phyloP scores from a whole-genome alignment of 2,329 filamentous ascomycete species.

The Colletotrichum cordylinicola region DNA sequence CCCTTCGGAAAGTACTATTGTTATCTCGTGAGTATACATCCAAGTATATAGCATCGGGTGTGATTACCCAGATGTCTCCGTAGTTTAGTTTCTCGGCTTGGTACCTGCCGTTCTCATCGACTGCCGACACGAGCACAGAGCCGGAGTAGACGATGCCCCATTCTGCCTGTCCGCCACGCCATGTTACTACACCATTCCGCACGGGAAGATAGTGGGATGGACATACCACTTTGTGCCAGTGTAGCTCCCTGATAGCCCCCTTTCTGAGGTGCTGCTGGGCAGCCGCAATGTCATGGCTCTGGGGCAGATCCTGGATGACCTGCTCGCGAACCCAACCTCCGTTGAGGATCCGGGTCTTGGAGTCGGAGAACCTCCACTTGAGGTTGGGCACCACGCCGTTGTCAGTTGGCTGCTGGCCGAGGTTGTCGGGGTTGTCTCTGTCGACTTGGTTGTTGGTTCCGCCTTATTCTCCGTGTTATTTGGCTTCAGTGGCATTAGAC shows the following conservation, averaged over 20 bases:
- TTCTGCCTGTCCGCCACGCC: slow-evolving; percentile 55
- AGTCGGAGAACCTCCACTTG: slow-evolving; percentile 75
- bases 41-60: neutral
- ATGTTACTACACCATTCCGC: neutral
- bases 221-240: slow-evolving; percentile 71
- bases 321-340: slow-evolving; percentile 73
- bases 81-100: slow-evolving; percentile 60
- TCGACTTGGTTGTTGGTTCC: slow-evolving; percentile 69
- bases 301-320: slow-evolving; percentile 69
- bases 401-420: slow-evolving; percentile 67
- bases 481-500: neutral
- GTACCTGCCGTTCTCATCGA: slow-evolving; percentile 66
- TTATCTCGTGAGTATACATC: neutral
- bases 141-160: slow-evolving; percentile 70
- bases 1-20: slow-evolving; percentile 67
- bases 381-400: slow-evolving; percentile 69
- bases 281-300: slow-evolving; percentile 69
- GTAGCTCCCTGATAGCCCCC: slow-evolving; percentile 69
- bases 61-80: slow-evolving; percentile 58
- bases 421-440: slow-evolving; percentile 67
- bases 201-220: neutral
- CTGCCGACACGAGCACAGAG: slow-evolving; percentile 62
- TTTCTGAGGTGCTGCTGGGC: slow-evolving; percentile 74
- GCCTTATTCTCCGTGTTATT: slow-evolving; percentile 43
- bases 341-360: slow-evolving; percentile 64